Evolutionary conservation across 2,329 filamentous ascomycete genomes (phyloP).

Genomic region (Cladobotryum mycophilum): DNA sequence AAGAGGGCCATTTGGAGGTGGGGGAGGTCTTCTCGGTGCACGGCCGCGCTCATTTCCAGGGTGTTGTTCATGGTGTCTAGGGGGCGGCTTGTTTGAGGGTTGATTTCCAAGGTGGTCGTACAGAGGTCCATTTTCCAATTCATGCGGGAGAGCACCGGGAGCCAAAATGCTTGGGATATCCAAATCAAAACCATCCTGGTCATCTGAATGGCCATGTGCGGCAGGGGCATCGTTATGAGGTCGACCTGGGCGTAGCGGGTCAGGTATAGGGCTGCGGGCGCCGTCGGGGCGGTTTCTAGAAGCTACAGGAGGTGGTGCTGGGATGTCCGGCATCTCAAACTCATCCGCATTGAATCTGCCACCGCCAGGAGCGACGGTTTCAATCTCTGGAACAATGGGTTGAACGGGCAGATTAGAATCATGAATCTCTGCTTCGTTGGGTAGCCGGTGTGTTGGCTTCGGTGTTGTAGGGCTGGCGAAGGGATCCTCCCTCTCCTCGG

Average conservation of each 20-base stretch:
- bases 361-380: conserved; percentile 26
- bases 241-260: conserved; percentile 10
- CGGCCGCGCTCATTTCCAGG: conserved; percentile 30
- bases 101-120: conserved; percentile 16
- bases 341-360: conserved; percentile 15
- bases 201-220: conserved; percentile 21
- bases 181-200: conserved; percentile 28
- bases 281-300: conserved; percentile 22
- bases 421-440: conserved; percentile 15
- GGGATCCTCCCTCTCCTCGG: conserved; percentile 29
- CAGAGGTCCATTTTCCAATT: conserved; percentile 12
- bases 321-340: conserved; percentile 22
- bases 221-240: conserved; percentile 12
- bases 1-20: conserved; percentile 7
- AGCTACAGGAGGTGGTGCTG: conserved; percentile 24
- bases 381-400: conserved; percentile 34
- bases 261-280: conserved; percentile 16
- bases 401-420: conserved; percentile 25
- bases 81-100: conserved; percentile 23
- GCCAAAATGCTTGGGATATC: conserved; percentile 27
- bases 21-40: conserved; percentile 22
- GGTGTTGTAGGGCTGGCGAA: conserved; percentile 30
- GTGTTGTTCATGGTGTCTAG: conserved; percentile 29
- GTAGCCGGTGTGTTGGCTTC: conserved; percentile 20
- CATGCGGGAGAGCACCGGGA: conserved; percentile 16